Conservation (phyloP, 352 stramenopile genomes). For the Achlya hypogyna region DNA sequence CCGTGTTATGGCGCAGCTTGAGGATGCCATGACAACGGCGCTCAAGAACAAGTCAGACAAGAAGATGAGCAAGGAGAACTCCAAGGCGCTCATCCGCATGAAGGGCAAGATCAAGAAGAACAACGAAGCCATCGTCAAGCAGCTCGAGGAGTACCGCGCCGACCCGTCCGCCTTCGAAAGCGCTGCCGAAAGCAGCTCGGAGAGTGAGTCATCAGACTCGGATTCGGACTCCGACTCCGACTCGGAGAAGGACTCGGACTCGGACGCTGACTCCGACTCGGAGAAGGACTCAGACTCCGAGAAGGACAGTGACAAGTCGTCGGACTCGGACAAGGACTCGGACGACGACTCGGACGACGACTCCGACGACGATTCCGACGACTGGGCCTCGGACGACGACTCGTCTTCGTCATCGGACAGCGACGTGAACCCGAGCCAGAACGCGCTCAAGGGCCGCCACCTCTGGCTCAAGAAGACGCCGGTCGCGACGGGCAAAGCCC, state of each 20-base stretch:
- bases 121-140: slow-evolving; percentile 84
- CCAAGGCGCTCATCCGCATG: slow-evolving; percentile 94
- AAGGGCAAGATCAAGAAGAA: slow-evolving; percentile 97
- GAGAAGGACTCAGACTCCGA: slow-evolving; percentile 23
- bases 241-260: slow-evolving; percentile 20
- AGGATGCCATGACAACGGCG: slow-evolving; percentile 87
- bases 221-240: slow-evolving; percentile 27
- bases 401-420: slow-evolving; percentile 60
- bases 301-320: slow-evolving; percentile 28
- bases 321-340: slow-evolving; percentile 24
- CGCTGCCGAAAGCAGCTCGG: slow-evolving; percentile 31
- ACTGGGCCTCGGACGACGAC: slow-evolving; percentile 21
- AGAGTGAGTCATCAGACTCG: slow-evolving; percentile 35
- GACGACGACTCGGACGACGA: slow-evolving; percentile 23
- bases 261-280: slow-evolving; percentile 40
- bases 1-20: slow-evolving; percentile 86
- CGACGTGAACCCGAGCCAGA: slow-evolving; percentile 60
- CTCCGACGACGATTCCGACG: not conserved
- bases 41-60: slow-evolving; percentile 95
- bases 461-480: slow-evolving; percentile 92
- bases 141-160: slow-evolving; percentile 87
- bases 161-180: slow-evolving; percentile 77
- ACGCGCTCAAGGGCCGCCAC: slow-evolving; percentile 91
- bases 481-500: slow-evolving; percentile 31
- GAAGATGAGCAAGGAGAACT: slow-evolving; percentile 95